These are phyloP conservation scores for Leucogyrophana mollusca DNA, from an alignment of 768 basidiomycete species.

Conservation along the genomic window DNA sequence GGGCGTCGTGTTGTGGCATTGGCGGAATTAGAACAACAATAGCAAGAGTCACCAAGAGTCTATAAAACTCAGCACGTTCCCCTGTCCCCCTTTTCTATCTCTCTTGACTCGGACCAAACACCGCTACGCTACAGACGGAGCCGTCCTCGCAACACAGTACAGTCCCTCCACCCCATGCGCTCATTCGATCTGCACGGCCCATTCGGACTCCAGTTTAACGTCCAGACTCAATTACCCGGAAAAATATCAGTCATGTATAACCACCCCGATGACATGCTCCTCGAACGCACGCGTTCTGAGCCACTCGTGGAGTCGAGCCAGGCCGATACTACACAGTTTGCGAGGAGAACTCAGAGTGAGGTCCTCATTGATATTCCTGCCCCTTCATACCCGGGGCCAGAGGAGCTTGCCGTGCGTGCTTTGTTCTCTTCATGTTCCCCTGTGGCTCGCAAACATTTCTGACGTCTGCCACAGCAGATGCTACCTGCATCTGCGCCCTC, in stretches of 20 bases:
- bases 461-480: conserved; percentile 10
- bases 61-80: background rate
- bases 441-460: conserved; percentile 5
- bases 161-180: background rate
- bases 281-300: conserved; percentile 18
- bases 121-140: background rate
- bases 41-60: background rate
- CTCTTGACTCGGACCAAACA: background rate
- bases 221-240: conserved; percentile 13
- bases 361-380: conserved; percentile 10
- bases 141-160: background rate
- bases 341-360: conserved; percentile 26
- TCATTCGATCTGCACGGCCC: conserved; percentile 19
- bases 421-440: no score
- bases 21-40: background rate
- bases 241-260: conserved; percentile 8
- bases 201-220: conserved; percentile 16
- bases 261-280: conserved; percentile 5
- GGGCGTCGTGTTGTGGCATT: background rate
- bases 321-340: conserved; percentile 13
- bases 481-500: conserved; percentile 24
- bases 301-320: conserved; percentile 23
- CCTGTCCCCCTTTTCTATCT: background rate
- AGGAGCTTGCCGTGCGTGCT: conserved; percentile 10
- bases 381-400: conserved; percentile 8